A percentile compares a stretch with the other conserved stretches of the same genome.
phyloP scores from a whole-genome alignment of 441 rosid species.

The Erysimum pusillum region DNA sequence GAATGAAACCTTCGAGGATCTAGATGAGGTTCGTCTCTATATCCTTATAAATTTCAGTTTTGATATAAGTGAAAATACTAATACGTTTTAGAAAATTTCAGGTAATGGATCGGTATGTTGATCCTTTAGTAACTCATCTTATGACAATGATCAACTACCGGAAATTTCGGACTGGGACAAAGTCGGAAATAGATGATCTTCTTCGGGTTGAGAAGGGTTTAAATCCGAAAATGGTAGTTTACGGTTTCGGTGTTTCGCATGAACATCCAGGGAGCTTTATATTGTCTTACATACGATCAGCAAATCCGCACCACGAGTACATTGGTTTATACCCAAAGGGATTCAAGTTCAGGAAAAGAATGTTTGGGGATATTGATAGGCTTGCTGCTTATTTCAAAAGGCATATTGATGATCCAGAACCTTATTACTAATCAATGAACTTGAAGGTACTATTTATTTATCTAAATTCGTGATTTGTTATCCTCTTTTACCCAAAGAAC shows the following conservation, averaged over 20 bases:
- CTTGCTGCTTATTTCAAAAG: slow-evolving; percentile 87
- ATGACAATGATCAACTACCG: slow-evolving; percentile 83
- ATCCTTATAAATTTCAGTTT: not conserved
- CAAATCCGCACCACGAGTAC: slow-evolving; percentile 89
- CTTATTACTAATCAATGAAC: slow-evolving; percentile 52
- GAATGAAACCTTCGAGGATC: slow-evolving; percentile 88
- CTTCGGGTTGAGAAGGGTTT: slow-evolving; percentile 68
- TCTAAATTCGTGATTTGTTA: not conserved
- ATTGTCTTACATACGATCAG: slow-evolving; percentile 79
- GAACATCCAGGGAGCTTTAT: slow-evolving; percentile 94
- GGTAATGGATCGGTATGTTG: slow-evolving; percentile 64
- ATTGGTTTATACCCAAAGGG: slow-evolving; percentile 94
- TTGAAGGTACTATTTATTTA: slow-evolving; percentile 21
- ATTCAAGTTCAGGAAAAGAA: slow-evolving; percentile 85
- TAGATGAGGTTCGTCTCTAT: slow-evolving; percentile 50
- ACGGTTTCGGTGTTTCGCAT: slow-evolving; percentile 80
- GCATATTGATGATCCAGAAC: slow-evolving; percentile 78
- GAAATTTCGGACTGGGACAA: slow-evolving; percentile 76
- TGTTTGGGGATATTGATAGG: slow-evolving; percentile 88
- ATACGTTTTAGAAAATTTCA: not conserved
- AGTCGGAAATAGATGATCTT: slow-evolving; percentile 80
- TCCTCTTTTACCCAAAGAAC: not conserved
- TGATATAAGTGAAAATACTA: not conserved
- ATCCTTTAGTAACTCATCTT: slow-evolving; percentile 79
- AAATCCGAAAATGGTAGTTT: slow-evolving; percentile 79